Conservation (phyloP, 2,329 filamentous ascomycete genomes). For the Colletotrichum incanum region DNA sequence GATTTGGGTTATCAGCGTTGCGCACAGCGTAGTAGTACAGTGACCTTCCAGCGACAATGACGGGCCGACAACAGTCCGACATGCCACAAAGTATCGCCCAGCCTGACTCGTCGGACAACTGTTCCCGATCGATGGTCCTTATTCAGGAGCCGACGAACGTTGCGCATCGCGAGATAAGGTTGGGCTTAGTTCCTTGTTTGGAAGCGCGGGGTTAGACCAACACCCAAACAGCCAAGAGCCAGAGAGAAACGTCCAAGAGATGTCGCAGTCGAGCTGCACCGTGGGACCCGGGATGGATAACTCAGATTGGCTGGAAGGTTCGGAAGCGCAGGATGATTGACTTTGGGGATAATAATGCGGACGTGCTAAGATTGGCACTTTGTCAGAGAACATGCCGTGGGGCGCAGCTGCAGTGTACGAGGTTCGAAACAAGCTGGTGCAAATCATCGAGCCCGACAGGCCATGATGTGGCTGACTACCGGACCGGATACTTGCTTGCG, state of each 20-base stretch:
- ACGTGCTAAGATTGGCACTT: slow-evolving; percentile 5
- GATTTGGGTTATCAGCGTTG: not conserved
- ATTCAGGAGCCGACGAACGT: slow-evolving; percentile 14
- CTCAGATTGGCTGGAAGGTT: slow-evolving; percentile 8
- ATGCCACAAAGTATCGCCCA: not conserved
- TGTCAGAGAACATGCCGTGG: not conserved
- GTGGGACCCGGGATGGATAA: slow-evolving; percentile 3
- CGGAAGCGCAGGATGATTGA: not conserved
- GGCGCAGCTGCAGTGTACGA: slow-evolving; percentile 6
- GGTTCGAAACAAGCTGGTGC: slow-evolving; percentile 10
- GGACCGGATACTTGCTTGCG: not conserved
- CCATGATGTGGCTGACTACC: not conserved
- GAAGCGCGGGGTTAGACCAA: no score
- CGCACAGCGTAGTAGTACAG: slow-evolving; percentile 14
- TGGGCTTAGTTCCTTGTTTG: slow-evolving; percentile 9
- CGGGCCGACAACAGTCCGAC: not conserved
- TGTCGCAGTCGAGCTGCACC: slow-evolving; percentile 9
- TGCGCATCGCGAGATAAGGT: slow-evolving; percentile 27
- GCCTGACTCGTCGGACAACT: slow-evolving; percentile 4
- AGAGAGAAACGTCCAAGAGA: not conserved
- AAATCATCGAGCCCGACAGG: not conserved
- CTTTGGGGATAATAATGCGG: slow-evolving; percentile 1
- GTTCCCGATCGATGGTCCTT: slow-evolving; percentile 1
- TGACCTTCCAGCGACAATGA: not conserved
- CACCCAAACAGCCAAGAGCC: not conserved